phyloP scores from a whole-genome alignment of 2,329 filamentous ascomycete species.

The Tolypocladium ovalisporum region DNA sequence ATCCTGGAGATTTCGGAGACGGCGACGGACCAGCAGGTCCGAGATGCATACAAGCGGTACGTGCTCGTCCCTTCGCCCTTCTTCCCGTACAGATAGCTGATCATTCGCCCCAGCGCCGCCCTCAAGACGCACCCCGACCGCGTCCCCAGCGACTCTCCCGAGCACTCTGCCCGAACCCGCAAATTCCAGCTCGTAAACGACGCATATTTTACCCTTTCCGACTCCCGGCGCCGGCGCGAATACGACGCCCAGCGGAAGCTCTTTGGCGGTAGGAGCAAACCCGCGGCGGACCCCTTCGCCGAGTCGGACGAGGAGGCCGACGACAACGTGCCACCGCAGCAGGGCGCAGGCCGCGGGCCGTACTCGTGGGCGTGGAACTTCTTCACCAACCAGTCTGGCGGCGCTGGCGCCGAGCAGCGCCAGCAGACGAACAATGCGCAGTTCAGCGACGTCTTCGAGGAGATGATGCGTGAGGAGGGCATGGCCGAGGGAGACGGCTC shows the following conservation, averaged over 20 bases:
- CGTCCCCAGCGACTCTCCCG: conserved; percentile 71
- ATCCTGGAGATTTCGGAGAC: conserved; percentile 63
- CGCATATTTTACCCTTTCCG: conserved; percentile 85
- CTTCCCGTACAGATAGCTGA: background rate
- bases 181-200: conserved; percentile 89
- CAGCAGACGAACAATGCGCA: conserved; percentile 61
- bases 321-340: conserved; percentile 25
- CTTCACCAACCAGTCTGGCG: conserved; percentile 29
- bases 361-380: conserved; percentile 73
- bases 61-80: conserved; percentile 1
- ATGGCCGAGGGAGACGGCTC: conserved; percentile 65
- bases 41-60: conserved; percentile 88
- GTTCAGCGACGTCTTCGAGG: conserved; percentile 79
- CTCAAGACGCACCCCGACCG: conserved; percentile 91
- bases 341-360: conserved; percentile 32
- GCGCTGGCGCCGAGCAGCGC: conserved; percentile 8
- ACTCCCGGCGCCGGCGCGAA: conserved; percentile 63
- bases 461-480: conserved; percentile 81
- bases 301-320: conserved; percentile 30
- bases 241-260: conserved; percentile 60
- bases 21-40: conserved; percentile 73
- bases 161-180: conserved; percentile 70
- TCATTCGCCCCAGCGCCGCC: conserved; percentile 49
- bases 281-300: conserved; percentile 30
- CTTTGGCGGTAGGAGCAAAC: conserved; percentile 11